phyloP scores from a whole-genome alignment of 768 basidiomycete genomes.

The Asterophora parasitica region DNA sequence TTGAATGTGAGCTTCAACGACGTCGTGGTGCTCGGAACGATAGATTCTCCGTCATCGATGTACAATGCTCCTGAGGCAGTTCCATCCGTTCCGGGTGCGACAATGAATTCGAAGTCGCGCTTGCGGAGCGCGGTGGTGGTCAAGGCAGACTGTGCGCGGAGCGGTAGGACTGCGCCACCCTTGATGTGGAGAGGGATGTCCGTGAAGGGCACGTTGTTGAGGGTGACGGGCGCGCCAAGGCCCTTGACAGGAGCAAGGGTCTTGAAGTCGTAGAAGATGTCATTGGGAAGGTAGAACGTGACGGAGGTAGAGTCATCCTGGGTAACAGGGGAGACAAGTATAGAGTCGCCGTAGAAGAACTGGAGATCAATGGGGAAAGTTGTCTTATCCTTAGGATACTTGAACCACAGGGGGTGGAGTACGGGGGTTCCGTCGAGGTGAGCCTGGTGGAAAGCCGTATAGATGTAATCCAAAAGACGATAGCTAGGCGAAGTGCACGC shows the following conservation, averaged over 20 bases:
- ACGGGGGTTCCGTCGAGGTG: slow-evolving; percentile 57
- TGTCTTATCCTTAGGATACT: slow-evolving; percentile 56
- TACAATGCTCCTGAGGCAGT: slow-evolving; percentile 51
- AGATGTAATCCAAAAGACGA: slow-evolving; percentile 66
- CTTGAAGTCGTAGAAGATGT: slow-evolving; percentile 61
- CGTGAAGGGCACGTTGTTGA: slow-evolving; percentile 46
- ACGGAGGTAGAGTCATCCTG: slow-evolving; percentile 56
- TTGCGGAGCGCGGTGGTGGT: slow-evolving; percentile 52
- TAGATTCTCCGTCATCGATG: slow-evolving; percentile 60
- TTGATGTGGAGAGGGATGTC: slow-evolving; percentile 60
- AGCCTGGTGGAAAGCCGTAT: slow-evolving; percentile 63
- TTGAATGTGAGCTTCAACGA: slow-evolving; percentile 29
- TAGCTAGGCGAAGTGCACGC: slow-evolving; percentile 35
- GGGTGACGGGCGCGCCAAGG: slow-evolving; percentile 37
- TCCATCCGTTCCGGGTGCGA: slow-evolving; percentile 53
- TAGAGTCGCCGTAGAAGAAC: slow-evolving; percentile 63
- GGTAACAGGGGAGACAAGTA: slow-evolving; percentile 68
- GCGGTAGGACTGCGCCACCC: slow-evolving; percentile 54
- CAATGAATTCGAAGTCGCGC: slow-evolving; percentile 56
- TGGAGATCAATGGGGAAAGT: slow-evolving; percentile 62
- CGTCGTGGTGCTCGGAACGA: slow-evolving; percentile 29
- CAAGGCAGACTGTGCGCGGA: slow-evolving; percentile 52
- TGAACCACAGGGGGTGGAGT: slow-evolving; percentile 61
- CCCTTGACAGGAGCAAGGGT: slow-evolving; percentile 46
- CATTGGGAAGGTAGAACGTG: slow-evolving; percentile 55